Base-by-base conservation (phyloP, 176 grass and related monocot genomes). In the Raddia distichophylla region DNA sequence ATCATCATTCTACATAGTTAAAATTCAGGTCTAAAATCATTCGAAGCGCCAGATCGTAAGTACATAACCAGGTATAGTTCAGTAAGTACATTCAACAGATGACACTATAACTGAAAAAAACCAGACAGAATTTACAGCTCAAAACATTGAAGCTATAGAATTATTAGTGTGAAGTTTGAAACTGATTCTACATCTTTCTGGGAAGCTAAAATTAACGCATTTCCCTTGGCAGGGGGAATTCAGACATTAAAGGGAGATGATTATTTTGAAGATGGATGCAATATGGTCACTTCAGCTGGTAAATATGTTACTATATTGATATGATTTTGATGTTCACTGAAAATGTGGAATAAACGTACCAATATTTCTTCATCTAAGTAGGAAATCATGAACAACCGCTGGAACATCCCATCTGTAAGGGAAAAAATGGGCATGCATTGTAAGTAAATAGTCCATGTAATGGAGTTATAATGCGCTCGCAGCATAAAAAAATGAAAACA, bases 351-450 rank as follows among this genome's bases (percentile, higher is more conserved):
- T 69, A 74, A 83, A 84, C 52, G 8, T 95, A 99, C 96, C 96
- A 95, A 33, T 90, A 99, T 99, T 83, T 95, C 96, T 86, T 99
- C 96, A 82, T 99, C 96, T 67, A 99, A 91, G 72, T 99, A 99
- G 77, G 96, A 99, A 77, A 99, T 93, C 89, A 95, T 93, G 81
- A 99, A 99, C 78, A 99, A 79, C 50, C 96, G 88, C 74, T 95
- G 86, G 66, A 88, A 93, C 74, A 86, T 61, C 67, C 89, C 93
- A 68, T 80, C 93, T 95, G 87, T 61, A 74, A 84, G 75, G 54
- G 14, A 50, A 76, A 67, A 64, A 65, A 54, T 71, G 8, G n/a
- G 19, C 12, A 64, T 78, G 19, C 32, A 62, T 55, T 35, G 3
- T 63, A 71, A 80, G 4, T 80, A 70, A 33, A 7, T 12, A 55